Evolutionary conservation across 129 eudicot genomes (phyloP).

Genomic region (Deinandra increscens): DNA sequence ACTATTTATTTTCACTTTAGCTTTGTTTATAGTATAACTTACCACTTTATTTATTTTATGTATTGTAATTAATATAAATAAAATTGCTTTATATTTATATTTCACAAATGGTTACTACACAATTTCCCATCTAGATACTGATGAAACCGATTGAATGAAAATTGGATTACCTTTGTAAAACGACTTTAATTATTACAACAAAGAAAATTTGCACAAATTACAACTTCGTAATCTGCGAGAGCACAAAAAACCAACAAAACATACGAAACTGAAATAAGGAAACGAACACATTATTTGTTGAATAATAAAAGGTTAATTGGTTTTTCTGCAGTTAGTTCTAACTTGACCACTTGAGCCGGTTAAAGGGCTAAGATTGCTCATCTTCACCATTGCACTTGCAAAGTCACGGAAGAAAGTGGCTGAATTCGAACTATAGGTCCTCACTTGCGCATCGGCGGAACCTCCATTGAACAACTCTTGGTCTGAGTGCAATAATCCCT

Average conservation of each 20-base stretch:
- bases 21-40: too few species aligned
- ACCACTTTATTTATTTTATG: too few species aligned
- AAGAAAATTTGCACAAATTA: background rate
- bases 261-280: background rate
- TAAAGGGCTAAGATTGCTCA: constrained; percentile 42
- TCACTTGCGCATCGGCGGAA: constrained; percentile 40
- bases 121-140: too few species aligned
- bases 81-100: too few species aligned
- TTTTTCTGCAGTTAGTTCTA: constrained; percentile 43
- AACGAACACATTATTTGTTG: too few species aligned
- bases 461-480: constrained; percentile 51
- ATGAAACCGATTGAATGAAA: too few species aligned
- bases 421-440: constrained; percentile 26
- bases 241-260: background rate
- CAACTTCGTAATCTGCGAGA: background rate
- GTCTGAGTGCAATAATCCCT: constrained; percentile 59
- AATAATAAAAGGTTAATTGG: too few species aligned
- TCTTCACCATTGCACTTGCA: constrained; percentile 51
- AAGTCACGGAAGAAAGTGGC: constrained; percentile 44
- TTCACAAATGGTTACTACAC: too few species aligned
- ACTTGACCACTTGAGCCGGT: constrained; percentile 47
- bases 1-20: too few species aligned
- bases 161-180: too few species aligned
- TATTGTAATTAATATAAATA: too few species aligned
- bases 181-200: background rate